These are phyloP conservation scores for Sporothrix phasma DNA, from an alignment of 2,329 filamentous ascomycete genomes.

Conservation along the genomic window DNA sequence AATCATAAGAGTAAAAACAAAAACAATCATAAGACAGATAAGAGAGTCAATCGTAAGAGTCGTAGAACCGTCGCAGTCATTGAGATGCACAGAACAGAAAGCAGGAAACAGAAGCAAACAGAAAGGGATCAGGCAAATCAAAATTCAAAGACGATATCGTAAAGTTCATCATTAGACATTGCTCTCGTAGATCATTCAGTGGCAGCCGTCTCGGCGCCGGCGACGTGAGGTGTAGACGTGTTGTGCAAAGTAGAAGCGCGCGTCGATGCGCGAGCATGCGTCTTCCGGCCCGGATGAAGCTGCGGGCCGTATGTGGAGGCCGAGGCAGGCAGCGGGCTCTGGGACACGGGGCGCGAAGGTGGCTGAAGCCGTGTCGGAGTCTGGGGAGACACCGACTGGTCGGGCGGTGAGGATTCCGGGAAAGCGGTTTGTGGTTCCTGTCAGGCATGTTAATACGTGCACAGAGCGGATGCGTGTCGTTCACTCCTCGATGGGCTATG, in stretches of 20 bases:
- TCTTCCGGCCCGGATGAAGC: not conserved
- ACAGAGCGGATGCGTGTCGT: too few relatives aligned
- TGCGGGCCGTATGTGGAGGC: not conserved
- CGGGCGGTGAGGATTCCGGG: not conserved
- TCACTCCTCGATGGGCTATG: too few relatives aligned
- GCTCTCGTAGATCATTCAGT: not conserved
- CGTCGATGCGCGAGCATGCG: not conserved
- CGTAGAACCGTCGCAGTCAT: too few relatives aligned
- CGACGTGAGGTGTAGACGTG: not conserved
- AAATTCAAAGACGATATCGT: too few relatives aligned
- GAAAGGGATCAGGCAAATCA: too few relatives aligned
- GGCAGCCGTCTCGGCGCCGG: not conserved
- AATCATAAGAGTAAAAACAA: too few relatives aligned
- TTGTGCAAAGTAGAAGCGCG: not conserved
- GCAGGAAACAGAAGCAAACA: too few relatives aligned
- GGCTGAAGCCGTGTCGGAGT: not conserved
- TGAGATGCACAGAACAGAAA: too few relatives aligned
- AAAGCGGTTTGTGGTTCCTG: not conserved
- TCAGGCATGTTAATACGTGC: not conserved
- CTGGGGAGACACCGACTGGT: not conserved
- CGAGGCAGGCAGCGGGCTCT: not conserved
- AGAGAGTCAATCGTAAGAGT: too few relatives aligned
- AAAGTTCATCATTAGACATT: too few relatives aligned
- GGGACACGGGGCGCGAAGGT: not conserved
- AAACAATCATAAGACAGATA: too few relatives aligned